Conservation (phyloP, 106 monocot genomes). For the Dioscorea zingiberensis region DNA sequence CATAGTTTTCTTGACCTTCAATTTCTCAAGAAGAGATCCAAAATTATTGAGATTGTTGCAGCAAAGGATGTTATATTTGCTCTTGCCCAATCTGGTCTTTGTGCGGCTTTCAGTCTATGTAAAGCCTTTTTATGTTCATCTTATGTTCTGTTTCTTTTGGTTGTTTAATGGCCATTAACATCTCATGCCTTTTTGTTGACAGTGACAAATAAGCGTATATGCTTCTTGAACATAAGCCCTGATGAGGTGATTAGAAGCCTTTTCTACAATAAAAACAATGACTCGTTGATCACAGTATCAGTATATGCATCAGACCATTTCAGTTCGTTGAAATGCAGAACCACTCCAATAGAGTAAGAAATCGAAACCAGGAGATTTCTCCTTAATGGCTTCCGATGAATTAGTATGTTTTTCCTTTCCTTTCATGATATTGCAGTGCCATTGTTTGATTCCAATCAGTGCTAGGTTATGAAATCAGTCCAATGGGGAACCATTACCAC, state of each 20-base stretch:
- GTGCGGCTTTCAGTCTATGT: slow-evolving; percentile 79
- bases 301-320: slow-evolving; percentile 91
- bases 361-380: background rate
- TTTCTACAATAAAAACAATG: slow-evolving; percentile 91
- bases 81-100: slow-evolving; percentile 76
- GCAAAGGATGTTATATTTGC: slow-evolving; percentile 93
- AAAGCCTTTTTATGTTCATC: slow-evolving; percentile 15
- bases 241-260: slow-evolving; percentile 95
- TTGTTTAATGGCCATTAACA: background rate
- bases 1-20: slow-evolving; percentile 63
- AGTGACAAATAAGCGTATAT: slow-evolving; percentile 82
- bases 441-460: too few species aligned
- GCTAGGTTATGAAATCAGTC: too few species aligned
- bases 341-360: slow-evolving; percentile 86
- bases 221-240: slow-evolving; percentile 78
- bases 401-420: too few species aligned
- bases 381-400: too few species aligned
- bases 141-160: slow-evolving; percentile 4
- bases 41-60: slow-evolving; percentile 85
- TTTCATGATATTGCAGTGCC: too few species aligned
- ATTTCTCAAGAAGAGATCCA: slow-evolving; percentile 80
- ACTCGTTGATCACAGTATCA: slow-evolving; percentile 85
- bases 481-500: too few species aligned
- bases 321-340: slow-evolving; percentile 85
- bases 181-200: slow-evolving; percentile 21